Percentiles rank a stretch among this genome's conserved stretches.
These are phyloP conservation scores for Macadamia integrifolia DNA, from an alignment of 164 flowering plant species.

Conservation along the genomic window DNA sequence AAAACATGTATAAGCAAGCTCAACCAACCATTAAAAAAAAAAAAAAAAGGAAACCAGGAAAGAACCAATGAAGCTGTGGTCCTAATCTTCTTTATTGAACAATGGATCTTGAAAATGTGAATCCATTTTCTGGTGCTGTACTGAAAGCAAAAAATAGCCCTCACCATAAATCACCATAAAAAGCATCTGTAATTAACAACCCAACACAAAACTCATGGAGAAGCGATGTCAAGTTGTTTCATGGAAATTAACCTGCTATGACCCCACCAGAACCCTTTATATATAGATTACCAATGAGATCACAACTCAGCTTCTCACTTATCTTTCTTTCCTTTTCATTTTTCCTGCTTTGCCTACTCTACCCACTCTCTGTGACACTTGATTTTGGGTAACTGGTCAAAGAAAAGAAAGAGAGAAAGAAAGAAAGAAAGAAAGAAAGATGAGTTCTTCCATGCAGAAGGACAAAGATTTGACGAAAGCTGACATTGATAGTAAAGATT, in stretches of 20 bases:
- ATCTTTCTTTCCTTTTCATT: not conserved
- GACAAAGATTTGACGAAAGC: slow-evolving; percentile 9
- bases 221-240: not conserved
- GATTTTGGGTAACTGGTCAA: not conserved
- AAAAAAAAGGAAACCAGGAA: not conserved
- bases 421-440: not conserved
- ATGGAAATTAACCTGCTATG: not conserved
- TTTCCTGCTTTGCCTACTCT: not conserved
- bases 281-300: not conserved
- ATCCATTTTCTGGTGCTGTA: slow-evolving; percentile 9
- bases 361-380: not conserved
- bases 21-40: slow-evolving; percentile 2
- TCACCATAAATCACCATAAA: not conserved
- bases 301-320: not conserved
- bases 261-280: too few species aligned
- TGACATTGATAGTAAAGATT: slow-evolving; percentile 15
- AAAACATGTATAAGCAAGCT: not conserved
- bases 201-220: not conserved
- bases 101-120: slow-evolving; percentile 2
- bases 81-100: slow-evolving; percentile 9
- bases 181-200: not conserved
- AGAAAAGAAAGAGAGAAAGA: too few species aligned
- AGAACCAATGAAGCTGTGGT: slow-evolving; percentile 6
- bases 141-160: slow-evolving; percentile 3
- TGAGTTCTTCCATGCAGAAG: slow-evolving; percentile 18